Conservation (phyloP, 345 rosid genomes). For the Jatropha curcas region DNA sequence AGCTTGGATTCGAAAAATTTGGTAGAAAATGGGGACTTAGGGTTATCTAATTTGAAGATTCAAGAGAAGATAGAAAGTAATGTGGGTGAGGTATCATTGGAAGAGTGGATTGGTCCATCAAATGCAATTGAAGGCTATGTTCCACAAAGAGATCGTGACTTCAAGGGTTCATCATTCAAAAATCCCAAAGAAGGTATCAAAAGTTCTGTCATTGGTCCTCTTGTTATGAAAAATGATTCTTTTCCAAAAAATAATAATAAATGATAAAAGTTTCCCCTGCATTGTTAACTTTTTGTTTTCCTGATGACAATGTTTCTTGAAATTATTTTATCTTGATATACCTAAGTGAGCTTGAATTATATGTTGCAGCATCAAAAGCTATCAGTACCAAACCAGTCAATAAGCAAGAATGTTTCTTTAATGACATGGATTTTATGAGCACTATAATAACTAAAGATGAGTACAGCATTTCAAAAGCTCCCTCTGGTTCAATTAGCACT, state of each 20-base stretch:
- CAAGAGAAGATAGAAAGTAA: conserved; percentile 47
- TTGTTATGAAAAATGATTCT: not conserved
- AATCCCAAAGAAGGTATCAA: conserved; percentile 41
- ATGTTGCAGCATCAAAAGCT: conserved; percentile 50
- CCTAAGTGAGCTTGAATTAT: conserved; percentile 2
- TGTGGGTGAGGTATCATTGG: conserved; percentile 38
- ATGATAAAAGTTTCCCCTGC: no score
- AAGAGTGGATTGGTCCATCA: conserved; percentile 65
- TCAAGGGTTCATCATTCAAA: conserved; percentile 22
- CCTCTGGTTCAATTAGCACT: conserved; percentile 32
- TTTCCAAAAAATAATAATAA: no score
- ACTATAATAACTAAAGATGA: conserved; percentile 58
- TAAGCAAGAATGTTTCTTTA: conserved; percentile 31
- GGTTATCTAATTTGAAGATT: conserved; percentile 51
- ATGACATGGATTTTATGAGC: conserved; percentile 61
- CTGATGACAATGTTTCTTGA: not conserved
- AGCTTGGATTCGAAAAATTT: conserved; percentile 23
- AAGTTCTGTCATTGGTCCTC: no score
- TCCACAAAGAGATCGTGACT: conserved; percentile 41
- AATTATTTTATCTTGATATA: not conserved
- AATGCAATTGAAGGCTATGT: conserved; percentile 90
- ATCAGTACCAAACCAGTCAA: conserved; percentile 27
- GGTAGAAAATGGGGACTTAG: conserved; percentile 44
- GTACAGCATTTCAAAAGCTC: conserved; percentile 54
- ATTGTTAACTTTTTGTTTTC: not conserved